phyloP scores from a whole-genome alignment of 2,329 filamentous ascomycete species.

The Ophiostoma sp. region DNA sequence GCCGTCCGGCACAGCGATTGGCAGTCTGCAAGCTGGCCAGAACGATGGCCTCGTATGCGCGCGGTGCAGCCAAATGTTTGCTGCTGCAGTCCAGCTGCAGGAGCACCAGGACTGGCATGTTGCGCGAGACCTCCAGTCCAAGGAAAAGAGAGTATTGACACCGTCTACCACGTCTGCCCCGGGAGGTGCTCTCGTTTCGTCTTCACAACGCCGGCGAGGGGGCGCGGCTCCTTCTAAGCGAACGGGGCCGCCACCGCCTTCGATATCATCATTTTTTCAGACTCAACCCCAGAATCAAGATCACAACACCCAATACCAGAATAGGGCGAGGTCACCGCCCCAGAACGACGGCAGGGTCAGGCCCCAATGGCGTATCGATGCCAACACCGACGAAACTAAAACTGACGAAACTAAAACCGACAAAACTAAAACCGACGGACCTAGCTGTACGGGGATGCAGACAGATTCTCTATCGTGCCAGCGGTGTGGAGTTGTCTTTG shows the following conservation, averaged over 20 bases:
- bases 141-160: constrained; percentile 7
- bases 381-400: too few species aligned
- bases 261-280: constrained; percentile 25
- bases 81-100: constrained; percentile 52
- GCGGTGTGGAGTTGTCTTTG: constrained; percentile 43
- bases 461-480: constrained; percentile 1
- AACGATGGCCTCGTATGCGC: constrained; percentile 44
- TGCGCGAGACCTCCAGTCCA: constrained; percentile 74
- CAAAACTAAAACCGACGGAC: neutral
- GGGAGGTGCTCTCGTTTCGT: neutral
- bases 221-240: constrained; percentile 14
- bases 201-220: neutral
- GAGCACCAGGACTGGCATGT: constrained; percentile 95
- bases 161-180: neutral
- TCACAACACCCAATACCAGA: neutral
- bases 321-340: neutral
- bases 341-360: neutral
- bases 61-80: constrained; percentile 58
- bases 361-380: neutral
- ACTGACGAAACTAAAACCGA: neutral
- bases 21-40: neutral
- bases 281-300: neutral
- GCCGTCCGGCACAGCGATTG: constrained; percentile 5
- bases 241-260: constrained; percentile 1
- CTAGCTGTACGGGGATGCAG: neutral